Percentiles rank a stretch among this genome's conserved stretches.
These are phyloP conservation scores for Panicum miliaceum DNA, from an alignment of 176 grass and related monocot genomes.

Conservation along the genomic window DNA sequence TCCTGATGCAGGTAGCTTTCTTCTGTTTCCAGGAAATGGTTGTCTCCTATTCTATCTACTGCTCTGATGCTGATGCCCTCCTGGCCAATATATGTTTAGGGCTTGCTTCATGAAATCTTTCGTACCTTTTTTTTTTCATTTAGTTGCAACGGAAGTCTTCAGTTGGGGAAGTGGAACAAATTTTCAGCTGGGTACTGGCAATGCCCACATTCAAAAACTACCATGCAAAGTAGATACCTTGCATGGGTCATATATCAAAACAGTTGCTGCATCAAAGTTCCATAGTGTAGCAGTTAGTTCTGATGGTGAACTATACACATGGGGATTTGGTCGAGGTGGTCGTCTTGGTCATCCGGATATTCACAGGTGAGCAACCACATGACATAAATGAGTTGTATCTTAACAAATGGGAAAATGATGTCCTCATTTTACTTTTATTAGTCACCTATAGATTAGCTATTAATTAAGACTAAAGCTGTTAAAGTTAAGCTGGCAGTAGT, in stretches of 20 bases:
- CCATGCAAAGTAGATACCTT: constrained; percentile 98
- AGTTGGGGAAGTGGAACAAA: constrained; percentile 99
- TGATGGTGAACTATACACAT: constrained; percentile 92
- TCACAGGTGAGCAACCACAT: constrained; percentile 63
- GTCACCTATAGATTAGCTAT: not conserved
- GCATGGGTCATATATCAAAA: constrained; percentile 81
- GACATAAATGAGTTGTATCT: not conserved
- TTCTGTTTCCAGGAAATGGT: constrained; percentile 29
- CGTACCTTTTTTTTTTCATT: constrained; percentile 46
- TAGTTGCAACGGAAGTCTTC: constrained; percentile 93
- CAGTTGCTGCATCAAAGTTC: constrained; percentile 84
- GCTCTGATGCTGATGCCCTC: constrained; percentile 14
- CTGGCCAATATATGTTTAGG: constrained; percentile 44
- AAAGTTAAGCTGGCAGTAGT: constrained; percentile 20
- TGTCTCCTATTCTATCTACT: constrained; percentile 32
- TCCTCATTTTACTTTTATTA: not conserved
- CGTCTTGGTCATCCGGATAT: constrained; percentile 95
- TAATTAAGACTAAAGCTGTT: constrained; percentile 32
- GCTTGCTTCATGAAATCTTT: constrained; percentile 39
- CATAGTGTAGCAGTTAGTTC: constrained; percentile 91
- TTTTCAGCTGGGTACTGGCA: constrained; percentile 96
- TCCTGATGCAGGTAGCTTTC: constrained; percentile 74
- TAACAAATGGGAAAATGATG: not conserved
- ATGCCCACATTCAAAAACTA: constrained; percentile 95
- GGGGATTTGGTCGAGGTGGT: constrained; percentile 97